These are phyloP conservation scores for Penicillium sp. DNA, from an alignment of 2,329 filamentous ascomycete genomes.

Conservation along the genomic window DNA sequence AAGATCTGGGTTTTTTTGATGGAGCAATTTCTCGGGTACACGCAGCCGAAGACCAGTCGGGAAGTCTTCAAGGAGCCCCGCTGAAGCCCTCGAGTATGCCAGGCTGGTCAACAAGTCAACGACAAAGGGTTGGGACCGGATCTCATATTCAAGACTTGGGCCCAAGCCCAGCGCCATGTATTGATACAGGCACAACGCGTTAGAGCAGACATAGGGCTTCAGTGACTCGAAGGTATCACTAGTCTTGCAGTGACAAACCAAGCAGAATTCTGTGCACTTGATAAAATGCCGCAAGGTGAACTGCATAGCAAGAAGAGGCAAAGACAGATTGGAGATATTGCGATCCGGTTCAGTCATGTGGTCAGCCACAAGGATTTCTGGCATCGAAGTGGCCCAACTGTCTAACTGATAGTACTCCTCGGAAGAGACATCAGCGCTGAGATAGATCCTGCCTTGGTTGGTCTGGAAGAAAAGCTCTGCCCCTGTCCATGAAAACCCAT, in stretches of 20 bases:
- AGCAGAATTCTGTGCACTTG: slow-evolving; percentile 81
- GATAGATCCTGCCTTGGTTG: slow-evolving; percentile 39
- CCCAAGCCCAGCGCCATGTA: slow-evolving; percentile 86
- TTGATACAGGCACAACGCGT: slow-evolving; percentile 77
- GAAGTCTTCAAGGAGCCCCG: slow-evolving; percentile 50
- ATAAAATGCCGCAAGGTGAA: slow-evolving; percentile 75
- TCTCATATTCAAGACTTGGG: slow-evolving; percentile 80
- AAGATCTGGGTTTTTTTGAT: too few species aligned
- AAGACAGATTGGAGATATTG: slow-evolving; percentile 44
- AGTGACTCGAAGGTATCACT: slow-evolving; percentile 58
- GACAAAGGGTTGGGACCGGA: slow-evolving; percentile 73
- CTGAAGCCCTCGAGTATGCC: slow-evolving; percentile 63
- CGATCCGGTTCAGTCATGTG: slow-evolving; percentile 43
- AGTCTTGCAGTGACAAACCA: slow-evolving; percentile 75
- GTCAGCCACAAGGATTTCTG: slow-evolving; percentile 51
- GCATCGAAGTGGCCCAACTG: slow-evolving; percentile 28
- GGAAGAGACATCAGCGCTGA: slow-evolving; percentile 10
- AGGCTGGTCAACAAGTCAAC: slow-evolving; percentile 83
- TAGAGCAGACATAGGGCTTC: slow-evolving; percentile 69
- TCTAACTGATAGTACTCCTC: slow-evolving; percentile 26
- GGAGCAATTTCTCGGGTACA: slow-evolving; percentile 42
- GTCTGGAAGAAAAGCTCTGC: slow-evolving; percentile 61
- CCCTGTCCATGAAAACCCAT: slow-evolving; percentile 63
- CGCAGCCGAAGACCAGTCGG: slow-evolving; percentile 58
- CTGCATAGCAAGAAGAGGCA: slow-evolving; percentile 66